Evolutionary conservation across 108 stramenopile species (phyloP), one percentile per base, ranked within the genome.

Genomic region (Skeletonema costatum): DNA sequence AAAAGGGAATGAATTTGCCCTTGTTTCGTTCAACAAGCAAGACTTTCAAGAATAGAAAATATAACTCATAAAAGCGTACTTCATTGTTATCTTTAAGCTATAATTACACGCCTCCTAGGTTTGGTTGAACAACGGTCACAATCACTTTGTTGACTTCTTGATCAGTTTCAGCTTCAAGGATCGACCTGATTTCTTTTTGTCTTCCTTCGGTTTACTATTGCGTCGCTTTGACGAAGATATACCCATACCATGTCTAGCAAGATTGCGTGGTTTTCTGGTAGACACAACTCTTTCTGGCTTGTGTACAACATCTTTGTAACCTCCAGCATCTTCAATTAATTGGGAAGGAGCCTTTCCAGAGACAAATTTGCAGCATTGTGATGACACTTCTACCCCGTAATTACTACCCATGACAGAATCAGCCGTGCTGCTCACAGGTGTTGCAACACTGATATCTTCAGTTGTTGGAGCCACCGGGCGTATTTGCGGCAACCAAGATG

Each of bases 371-470:
- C 44, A 46, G 44, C 16, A 46, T 5, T 14, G 4, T n/a, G 44
- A 46, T 8, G 53, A 5, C 59, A 58, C 59, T 29, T 71, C 58
- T 12, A 39, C 53, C 32, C 70, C 58, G 14, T 71, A 39, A 29
- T 29, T 32, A 38, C 70, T 39, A 14, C 56, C 56, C 29, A 60
- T 6, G 12, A 31, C 31, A 32, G 59, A 60, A 13, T 29, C 31
- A 60, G 30, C 11, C 3, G 12, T 30, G 59, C 3, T 25, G 21
- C 42, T 38, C 36, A 29, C 19, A n/a, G 44, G 44, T 46, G 44
- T 46, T 41, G 64, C 64, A 30, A 71, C 32, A 39, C 70, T 60
- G 39, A 32, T 33, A 44, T 38, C 60, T 60, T 71, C 70, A 4
- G 58, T 60, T 21, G 0, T 68, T 32, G 46, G 31, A 21, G 39